Evolutionary conservation across 2,329 filamentous ascomycete genomes (phyloP), one percentile per base, ranked within the genome.

Genomic region (Neobulgaria alba): DNA sequence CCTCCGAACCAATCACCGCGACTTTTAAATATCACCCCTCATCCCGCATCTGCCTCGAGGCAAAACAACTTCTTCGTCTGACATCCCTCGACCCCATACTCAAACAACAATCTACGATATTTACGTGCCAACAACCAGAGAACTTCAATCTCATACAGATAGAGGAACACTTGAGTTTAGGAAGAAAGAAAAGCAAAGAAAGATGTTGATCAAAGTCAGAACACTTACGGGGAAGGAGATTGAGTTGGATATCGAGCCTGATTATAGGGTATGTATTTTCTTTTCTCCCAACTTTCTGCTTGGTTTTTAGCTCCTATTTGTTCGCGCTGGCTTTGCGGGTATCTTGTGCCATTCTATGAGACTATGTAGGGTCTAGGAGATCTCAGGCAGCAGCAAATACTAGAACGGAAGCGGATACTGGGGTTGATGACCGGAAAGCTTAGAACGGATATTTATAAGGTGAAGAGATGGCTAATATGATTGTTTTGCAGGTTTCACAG

Each of bases 181-280:
- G n/a, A n/a, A n/a, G 12, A 26, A 7, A 12, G 12, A 26, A 7
- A 7, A 7, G 23, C 7, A 26, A 26, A 7, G 7, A 12, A 26
- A 26, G 23, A 26, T 26, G 23, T 26, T 26, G 23, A 26, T 5
- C 56, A 98, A 90, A 74, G 90, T 98, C 62, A 85, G 92, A 62
- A 98, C 92, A 49, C 80, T 98, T 51, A 96, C 92, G 50, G 92
- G 92, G 61, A 96, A 96, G 73, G 88, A 98, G 69, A 96, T 96
- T 63, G 90, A 96, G 73, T 79, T 98, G 57, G 89, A 96, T 61
- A 94, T 98, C 62, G 92, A 96, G 71, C 73, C 79, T 39, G 82
- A 87, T 59, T 94, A 94, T 75, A 95, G 89, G 76, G 89, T 93
- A 67, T 10, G 38, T 39, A 19, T 15, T n/a, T n/a, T n/a, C 16